These are phyloP conservation scores for Casaregolazyma lundiana DNA, from an alignment of 1,139 yeast genomes.

Conservation along the genomic window DNA sequence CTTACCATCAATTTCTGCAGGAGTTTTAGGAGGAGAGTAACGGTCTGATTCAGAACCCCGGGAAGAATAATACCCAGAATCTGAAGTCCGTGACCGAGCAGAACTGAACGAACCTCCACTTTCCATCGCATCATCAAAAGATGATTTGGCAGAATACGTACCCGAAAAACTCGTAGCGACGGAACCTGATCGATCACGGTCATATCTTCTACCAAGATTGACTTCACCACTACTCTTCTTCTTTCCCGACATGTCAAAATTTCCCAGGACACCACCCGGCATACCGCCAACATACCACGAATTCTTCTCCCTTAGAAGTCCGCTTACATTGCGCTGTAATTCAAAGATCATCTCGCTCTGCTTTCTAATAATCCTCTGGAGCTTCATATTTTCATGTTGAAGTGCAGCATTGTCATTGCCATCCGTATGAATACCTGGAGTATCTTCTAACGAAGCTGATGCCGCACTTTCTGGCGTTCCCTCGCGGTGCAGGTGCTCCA, in stretches of 20 bases:
- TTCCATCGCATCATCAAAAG: not conserved
- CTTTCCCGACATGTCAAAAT: not conserved
- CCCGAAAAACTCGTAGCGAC: not conserved
- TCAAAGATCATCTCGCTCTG: conserved; percentile 31
- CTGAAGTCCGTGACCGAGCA: not conserved
- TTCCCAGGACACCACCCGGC: not conserved
- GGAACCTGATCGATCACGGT: not conserved
- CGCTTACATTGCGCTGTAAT: conserved; percentile 28
- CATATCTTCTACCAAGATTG: not conserved
- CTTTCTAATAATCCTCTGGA: conserved; percentile 30
- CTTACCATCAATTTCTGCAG: too few relatives aligned
- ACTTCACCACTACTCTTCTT: not conserved
- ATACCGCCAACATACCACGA: not conserved
- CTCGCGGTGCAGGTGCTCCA: not conserved
- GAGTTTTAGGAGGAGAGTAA: not conserved
- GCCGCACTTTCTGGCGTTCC: not conserved
- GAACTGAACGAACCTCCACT: not conserved
- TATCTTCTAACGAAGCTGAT: not conserved
- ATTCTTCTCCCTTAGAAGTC: conserved; percentile 22
- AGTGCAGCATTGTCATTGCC: conserved; percentile 21
- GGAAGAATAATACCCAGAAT: not conserved
- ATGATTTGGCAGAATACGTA: not conserved
- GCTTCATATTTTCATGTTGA: conserved; percentile 28
- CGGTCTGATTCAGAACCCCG: not conserved
- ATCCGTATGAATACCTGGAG: conserved; percentile 17